A percentile compares a stretch with the other conserved stretches of the same genome.
phyloP scores from a whole-genome alignment of 371 early-diverging fungal genomes.

The Apophysomyces sp. region DNA sequence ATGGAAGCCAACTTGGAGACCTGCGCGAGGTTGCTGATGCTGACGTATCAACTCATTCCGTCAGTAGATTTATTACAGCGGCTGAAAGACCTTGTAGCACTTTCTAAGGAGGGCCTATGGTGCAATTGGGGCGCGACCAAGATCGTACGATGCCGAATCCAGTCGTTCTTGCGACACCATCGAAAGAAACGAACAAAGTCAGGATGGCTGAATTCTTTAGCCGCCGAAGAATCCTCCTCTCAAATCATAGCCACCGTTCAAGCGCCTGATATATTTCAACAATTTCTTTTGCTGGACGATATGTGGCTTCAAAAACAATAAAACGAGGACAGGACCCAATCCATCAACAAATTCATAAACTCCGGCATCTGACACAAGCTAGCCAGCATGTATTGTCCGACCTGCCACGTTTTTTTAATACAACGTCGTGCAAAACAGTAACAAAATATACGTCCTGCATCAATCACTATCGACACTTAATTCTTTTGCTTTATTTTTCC shows the following conservation, averaged over 20 bases:
- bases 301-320: not conserved
- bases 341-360: not conserved
- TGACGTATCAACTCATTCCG: not conserved
- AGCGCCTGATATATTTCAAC: not conserved
- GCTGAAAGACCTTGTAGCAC: not conserved
- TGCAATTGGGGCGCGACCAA: not conserved
- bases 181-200: not conserved
- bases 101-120: not conserved
- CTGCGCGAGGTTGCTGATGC: not conserved
- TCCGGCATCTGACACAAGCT: too few species aligned
- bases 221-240: not conserved
- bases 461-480: too few species aligned
- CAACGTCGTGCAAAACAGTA: too few species aligned
- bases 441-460: too few species aligned
- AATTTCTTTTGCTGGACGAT: not conserved
- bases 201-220: not conserved
- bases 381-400: too few species aligned
- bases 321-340: too few species aligned
- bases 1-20: not conserved
- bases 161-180: not conserved
- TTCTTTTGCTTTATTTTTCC: too few species aligned
- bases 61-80: not conserved
- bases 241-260: not conserved
- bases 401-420: not conserved
- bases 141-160: not conserved